phyloP scores from a whole-genome alignment of 306 rosid genomes.

The Geum urbanum region DNA sequence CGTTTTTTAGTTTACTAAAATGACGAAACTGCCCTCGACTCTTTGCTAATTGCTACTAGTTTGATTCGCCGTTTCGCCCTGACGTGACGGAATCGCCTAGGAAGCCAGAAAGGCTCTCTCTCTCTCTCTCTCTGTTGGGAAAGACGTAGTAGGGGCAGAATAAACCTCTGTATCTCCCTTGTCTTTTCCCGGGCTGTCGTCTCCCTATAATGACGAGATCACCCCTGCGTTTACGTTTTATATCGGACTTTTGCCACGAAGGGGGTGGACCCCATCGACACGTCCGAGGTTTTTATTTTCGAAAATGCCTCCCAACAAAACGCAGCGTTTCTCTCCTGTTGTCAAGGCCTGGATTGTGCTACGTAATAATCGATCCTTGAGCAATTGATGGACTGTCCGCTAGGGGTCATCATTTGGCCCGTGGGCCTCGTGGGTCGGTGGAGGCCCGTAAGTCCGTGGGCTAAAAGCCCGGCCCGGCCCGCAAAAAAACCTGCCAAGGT shows the following conservation, averaged over 20 bases:
- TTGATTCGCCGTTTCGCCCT: slow-evolving; percentile 21
- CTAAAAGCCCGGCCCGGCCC: too few species aligned
- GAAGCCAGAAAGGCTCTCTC: too few species aligned
- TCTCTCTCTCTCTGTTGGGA: too few species aligned
- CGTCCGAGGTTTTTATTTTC: neutral
- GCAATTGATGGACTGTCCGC: neutral
- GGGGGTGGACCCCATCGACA: neutral
- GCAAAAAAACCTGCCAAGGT: too few species aligned
- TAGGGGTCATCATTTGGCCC: too few species aligned
- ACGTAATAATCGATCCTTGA: neutral
- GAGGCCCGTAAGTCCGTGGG: too few species aligned
- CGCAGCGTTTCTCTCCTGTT: neutral
- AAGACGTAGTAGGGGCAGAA: neutral
- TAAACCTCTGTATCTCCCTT: neutral
- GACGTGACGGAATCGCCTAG: slow-evolving; percentile 50
- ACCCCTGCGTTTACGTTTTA: neutral
- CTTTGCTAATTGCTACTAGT: too few species aligned
- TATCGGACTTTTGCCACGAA: neutral
- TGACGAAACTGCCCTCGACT: slow-evolving; percentile 45
- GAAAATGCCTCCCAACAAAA: neutral
- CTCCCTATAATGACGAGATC: neutral
- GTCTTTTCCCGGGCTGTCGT: neutral
- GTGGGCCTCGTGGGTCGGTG: too few species aligned
- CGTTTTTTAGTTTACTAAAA: neutral
- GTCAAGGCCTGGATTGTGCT: neutral